These are phyloP conservation scores for Zangia roseola DNA, from an alignment of 768 basidiomycete species.

Conservation along the genomic window DNA sequence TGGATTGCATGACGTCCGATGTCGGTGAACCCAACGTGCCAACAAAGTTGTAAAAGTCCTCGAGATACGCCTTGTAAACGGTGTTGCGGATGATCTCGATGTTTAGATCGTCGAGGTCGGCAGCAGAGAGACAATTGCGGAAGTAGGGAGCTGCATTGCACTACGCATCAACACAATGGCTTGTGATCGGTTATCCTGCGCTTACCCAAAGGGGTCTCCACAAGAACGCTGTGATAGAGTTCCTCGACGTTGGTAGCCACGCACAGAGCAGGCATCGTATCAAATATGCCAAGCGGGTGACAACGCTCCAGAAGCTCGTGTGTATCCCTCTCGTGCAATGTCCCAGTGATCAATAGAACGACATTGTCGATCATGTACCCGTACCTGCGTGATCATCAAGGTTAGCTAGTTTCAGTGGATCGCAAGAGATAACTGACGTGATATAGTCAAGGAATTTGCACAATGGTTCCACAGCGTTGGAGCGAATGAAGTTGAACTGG, in stretches of 20 bases:
- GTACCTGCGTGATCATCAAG: slow-evolving; percentile 53
- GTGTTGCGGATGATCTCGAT: slow-evolving; percentile 99
- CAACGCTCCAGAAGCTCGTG: slow-evolving; percentile 95
- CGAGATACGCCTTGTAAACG: slow-evolving; percentile 97
- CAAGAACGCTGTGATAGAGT: slow-evolving; percentile 92
- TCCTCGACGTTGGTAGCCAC: slow-evolving; percentile 99
- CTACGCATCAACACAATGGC: slow-evolving; percentile 1
- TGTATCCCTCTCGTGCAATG: slow-evolving; percentile 94
- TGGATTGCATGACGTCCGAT: slow-evolving; percentile 85
- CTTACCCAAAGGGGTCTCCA: slow-evolving; percentile 95
- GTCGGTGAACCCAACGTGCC: slow-evolving; percentile 81
- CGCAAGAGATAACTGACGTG: slow-evolving; percentile 60
- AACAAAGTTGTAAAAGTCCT: slow-evolving; percentile 91
- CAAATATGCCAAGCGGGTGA: slow-evolving; percentile 95
- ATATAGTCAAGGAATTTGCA: slow-evolving; percentile 96
- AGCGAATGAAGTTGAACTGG: slow-evolving; percentile 93
- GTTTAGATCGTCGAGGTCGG: slow-evolving; percentile 97
- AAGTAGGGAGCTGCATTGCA: slow-evolving; percentile 80
- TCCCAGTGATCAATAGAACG: slow-evolving; percentile 94
- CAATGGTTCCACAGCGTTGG: slow-evolving; percentile 88
- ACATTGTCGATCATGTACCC: slow-evolving; percentile 99
- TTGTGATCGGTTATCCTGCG: slow-evolving; percentile 9
- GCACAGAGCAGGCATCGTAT: slow-evolving; percentile 98
- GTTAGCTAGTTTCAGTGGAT: slow-evolving; percentile 6
- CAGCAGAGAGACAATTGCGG: slow-evolving; percentile 90